Conservation (phyloP, 768 basidiomycete genomes). For the Amanita exitialis region DNA sequence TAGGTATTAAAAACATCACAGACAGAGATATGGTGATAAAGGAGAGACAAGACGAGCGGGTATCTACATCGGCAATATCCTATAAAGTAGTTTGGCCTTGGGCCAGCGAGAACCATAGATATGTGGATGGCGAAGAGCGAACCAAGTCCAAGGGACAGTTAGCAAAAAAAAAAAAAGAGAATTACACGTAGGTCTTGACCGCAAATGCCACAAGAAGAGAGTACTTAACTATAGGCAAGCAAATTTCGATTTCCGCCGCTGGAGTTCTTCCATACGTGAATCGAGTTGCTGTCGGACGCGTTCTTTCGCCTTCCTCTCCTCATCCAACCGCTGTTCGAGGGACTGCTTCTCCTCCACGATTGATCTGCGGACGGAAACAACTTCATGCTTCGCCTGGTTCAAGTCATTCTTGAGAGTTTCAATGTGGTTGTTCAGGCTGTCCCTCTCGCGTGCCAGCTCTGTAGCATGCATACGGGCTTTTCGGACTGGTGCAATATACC, state of each 20-base stretch:
- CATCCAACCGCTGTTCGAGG: slow-evolving; percentile 71
- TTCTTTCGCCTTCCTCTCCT: slow-evolving; percentile 85
- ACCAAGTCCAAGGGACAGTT: slow-evolving; percentile 19
- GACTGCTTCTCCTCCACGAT: slow-evolving; percentile 86
- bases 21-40: slow-evolving; percentile 21
- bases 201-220: slow-evolving; percentile 6
- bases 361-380: slow-evolving; percentile 64
- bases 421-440: slow-evolving; percentile 56
- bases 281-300: slow-evolving; percentile 82
- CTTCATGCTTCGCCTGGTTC: slow-evolving; percentile 70
- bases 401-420: slow-evolving; percentile 65
- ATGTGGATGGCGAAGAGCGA: slow-evolving; percentile 19
- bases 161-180: background rate
- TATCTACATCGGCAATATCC: slow-evolving; percentile 32
- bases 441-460: slow-evolving; percentile 80
- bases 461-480: slow-evolving; percentile 93
- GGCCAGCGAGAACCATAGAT: slow-evolving; percentile 7
- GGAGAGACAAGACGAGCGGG: slow-evolving; percentile 26
- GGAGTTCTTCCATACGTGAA: slow-evolving; percentile 77
- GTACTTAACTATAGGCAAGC: slow-evolving; percentile 57
- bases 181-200: background rate
- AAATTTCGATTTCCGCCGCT: slow-evolving; percentile 85
- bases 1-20: slow-evolving; percentile 14
- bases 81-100: slow-evolving; percentile 6
- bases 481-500: slow-evolving; percentile 44